These are phyloP conservation scores for Decorospora gaudefroyi DNA, from an alignment of 2,329 filamentous ascomycete genomes.

Conservation along the genomic window DNA sequence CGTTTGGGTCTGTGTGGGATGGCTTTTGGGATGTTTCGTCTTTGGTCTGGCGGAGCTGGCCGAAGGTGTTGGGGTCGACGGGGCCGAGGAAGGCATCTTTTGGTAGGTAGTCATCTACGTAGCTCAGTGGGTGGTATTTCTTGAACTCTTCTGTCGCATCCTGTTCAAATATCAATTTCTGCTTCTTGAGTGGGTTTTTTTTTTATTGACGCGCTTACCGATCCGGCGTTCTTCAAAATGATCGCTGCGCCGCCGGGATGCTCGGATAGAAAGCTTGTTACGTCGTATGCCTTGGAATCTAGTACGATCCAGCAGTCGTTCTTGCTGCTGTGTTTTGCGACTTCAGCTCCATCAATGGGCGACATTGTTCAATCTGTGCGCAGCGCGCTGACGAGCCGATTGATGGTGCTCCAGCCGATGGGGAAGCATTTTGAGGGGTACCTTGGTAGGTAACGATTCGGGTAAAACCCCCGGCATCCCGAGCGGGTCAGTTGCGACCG, in stretches of 20 bases:
- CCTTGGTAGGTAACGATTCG: constrained; percentile 9
- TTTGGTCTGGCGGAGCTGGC: constrained; percentile 30
- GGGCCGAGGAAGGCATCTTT: constrained; percentile 32
- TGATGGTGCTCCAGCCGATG: constrained; percentile 21
- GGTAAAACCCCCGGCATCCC: constrained; percentile 25
- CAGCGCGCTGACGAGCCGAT: constrained; percentile 1
- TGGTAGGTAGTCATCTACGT: constrained; percentile 38
- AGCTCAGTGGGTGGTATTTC: constrained; percentile 42
- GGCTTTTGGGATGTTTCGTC: constrained; percentile 26
- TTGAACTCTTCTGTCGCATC: constrained; percentile 45
- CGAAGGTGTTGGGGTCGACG: constrained; percentile 43
- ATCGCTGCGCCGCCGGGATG: constrained; percentile 64
- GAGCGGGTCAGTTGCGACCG: constrained; percentile 6
- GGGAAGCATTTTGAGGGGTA: constrained; percentile 31
- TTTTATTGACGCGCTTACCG: constrained; percentile 27
- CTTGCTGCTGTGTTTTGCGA: constrained; percentile 42
- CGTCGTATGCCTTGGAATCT: constrained; percentile 68
- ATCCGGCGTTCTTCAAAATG: constrained; percentile 51
- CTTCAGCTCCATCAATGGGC: constrained; percentile 40
- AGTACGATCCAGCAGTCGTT: constrained; percentile 67
- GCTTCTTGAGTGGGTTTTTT: neutral
- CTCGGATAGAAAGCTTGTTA: constrained; percentile 65
- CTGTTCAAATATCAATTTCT: constrained; percentile 20
- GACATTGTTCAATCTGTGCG: constrained; percentile 22
- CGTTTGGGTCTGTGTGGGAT: constrained; percentile 20